Evolutionary conservation across 495 filamentous ascomycete genomes (phyloP), one percentile per base, ranked within the genome.

Genomic region (Xylaria nigripes): DNA sequence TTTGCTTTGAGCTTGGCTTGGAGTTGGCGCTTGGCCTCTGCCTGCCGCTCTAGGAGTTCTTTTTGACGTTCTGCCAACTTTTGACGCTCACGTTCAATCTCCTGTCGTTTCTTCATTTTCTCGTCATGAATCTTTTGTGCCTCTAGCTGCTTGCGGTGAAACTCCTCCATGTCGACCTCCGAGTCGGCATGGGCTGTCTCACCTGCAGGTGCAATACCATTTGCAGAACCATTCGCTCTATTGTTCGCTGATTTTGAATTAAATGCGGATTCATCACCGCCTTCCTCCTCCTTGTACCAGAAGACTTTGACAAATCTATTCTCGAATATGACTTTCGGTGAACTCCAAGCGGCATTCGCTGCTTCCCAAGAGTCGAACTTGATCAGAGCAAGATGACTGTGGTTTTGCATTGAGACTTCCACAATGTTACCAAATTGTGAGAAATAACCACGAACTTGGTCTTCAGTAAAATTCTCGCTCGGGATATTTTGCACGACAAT

Each of bases 241-340:
- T 54, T 59, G 23, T 62, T 61, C 3, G 58, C 65, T 24, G 53
- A 44, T 18, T 62, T 62, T 23, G 48, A 58, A 53, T 66, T 61
- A 7, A 36, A 30, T 18, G 49, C 36, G 1, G 40, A n/a, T 42
- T 54, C 40, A 7, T 55, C 51, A 5, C 70, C 64, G 29, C 72
- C 72, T 18, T 61, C 58, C 2, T 83, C 81, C 0, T 84, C 79
- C 58, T 87, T 92, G 67, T 87, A 80, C 93, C 93, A 98, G 62
- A 90, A 98, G 5, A 98, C 90, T 66, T 96, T 98, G 42, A 98
- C 93, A 61, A 98, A 98, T 18, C 93, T 79, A 58, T 98, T 98
- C 57, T 96, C 90, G 61, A 98, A 98, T 46, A 98, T 89, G 45
- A 89, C 87, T 64, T 94, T 95, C 0, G 93, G 93, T 38, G 89